phyloP scores from a whole-genome alignment of 192 early-diverging fungal species.

The Podila epicladia region DNA sequence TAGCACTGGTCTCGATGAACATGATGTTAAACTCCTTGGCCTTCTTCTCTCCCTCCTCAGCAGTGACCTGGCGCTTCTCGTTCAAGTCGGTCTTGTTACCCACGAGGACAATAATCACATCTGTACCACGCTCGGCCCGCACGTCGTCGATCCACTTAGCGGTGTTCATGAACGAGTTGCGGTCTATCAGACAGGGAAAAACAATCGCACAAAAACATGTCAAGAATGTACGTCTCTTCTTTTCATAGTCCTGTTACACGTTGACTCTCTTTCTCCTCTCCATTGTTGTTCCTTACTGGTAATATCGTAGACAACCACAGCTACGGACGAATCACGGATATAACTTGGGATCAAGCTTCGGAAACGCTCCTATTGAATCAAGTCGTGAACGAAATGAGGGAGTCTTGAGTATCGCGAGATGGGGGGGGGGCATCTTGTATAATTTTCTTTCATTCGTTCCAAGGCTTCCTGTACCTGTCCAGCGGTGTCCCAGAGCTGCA shows the following conservation, averaged over 20 bases:
- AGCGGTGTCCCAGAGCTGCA: slow-evolving; percentile 99
- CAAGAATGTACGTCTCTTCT: not conserved
- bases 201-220: not conserved
- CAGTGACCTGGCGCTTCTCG: slow-evolving; percentile 94
- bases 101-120: slow-evolving; percentile 98
- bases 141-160: slow-evolving; percentile 99
- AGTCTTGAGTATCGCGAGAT: not conserved
- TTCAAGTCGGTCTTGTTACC: slow-evolving; percentile 99
- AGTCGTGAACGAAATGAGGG: not conserved
- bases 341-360: slow-evolving; percentile 97
- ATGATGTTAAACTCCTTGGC: slow-evolving; percentile 96
- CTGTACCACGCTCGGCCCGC: slow-evolving; percentile 95
- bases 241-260: not conserved
- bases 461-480: slow-evolving; percentile 73
- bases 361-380: slow-evolving; percentile 90
- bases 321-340: slow-evolving; percentile 98
- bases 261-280: not conserved
- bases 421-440: not conserved
- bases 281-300: slow-evolving; percentile 71
- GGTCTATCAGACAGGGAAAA: slow-evolving; percentile 64
- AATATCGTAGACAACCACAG: slow-evolving; percentile 97
- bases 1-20: slow-evolving; percentile 99
- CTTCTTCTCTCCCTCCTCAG: slow-evolving; percentile 98
- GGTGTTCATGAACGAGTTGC: slow-evolving; percentile 96
- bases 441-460: not conserved